phyloP scores from a whole-genome alignment of 768 basidiomycete genomes.

The Lactarius quietus region DNA sequence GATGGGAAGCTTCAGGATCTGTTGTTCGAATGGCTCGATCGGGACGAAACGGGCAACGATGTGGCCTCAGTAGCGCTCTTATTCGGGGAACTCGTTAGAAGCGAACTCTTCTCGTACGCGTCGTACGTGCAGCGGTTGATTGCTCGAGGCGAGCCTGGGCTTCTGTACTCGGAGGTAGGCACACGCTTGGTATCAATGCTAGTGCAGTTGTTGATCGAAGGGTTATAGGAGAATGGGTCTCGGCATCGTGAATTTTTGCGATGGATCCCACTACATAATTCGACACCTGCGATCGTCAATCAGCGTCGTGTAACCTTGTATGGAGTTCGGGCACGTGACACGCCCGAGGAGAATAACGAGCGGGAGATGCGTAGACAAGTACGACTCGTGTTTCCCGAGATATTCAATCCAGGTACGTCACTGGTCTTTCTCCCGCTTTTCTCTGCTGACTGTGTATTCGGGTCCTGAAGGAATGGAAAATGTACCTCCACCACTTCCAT shows the following conservation, averaged over 20 bases:
- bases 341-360: conserved; percentile 67
- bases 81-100: conserved; percentile 67
- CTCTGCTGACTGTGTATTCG: not conserved
- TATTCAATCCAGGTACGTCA: conserved; percentile 42
- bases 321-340: conserved; percentile 63
- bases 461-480: not conserved
- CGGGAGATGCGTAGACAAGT: conserved; percentile 70
- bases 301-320: conserved; percentile 70
- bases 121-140: conserved; percentile 78
- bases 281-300: conserved; percentile 54
- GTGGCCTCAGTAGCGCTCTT: conserved; percentile 60
- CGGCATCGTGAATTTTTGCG: conserved; percentile 67
- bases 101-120: conserved; percentile 69
- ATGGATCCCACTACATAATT: conserved; percentile 66
- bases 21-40: conserved; percentile 80
- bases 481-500: conserved; percentile 27
- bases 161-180: conserved; percentile 52
- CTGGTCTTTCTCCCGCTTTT: not conserved
- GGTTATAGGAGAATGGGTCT: conserved; percentile 44
- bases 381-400: conserved; percentile 54
- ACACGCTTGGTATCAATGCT: not conserved
- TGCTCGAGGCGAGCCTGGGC: conserved; percentile 66
- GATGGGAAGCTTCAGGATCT: conserved; percentile 67
- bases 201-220: not conserved
- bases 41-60: conserved; percentile 54